Evolutionary conservation across 768 basidiomycete species (phyloP).

Genomic region (Sarcodon aspratus): DNA sequence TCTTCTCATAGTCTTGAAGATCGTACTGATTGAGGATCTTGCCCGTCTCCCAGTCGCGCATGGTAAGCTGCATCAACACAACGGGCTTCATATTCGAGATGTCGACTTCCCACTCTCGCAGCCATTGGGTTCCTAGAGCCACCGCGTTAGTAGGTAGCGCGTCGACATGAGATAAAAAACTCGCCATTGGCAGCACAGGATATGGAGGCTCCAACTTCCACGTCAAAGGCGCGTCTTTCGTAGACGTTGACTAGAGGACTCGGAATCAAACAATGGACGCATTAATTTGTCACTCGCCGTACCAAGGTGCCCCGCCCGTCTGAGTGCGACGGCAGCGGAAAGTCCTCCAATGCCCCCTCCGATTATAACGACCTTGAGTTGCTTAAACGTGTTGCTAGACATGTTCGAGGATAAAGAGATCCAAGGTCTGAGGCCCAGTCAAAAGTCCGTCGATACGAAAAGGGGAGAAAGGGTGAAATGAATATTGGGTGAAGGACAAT

Average conservation of each 20-base stretch:
- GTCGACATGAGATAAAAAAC: no score
- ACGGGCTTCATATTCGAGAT: conserved; percentile 20
- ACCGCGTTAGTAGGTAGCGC: not conserved
- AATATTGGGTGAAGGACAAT: not conserved
- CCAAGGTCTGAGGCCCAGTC: no score
- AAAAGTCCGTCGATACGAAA: no score
- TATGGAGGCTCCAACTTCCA: conserved; percentile 22
- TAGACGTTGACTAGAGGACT: conserved; percentile 15
- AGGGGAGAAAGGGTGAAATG: not conserved
- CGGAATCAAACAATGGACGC: no score
- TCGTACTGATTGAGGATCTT: conserved; percentile 19
- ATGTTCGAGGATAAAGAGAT: not conserved
- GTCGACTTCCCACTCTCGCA: conserved; percentile 22
- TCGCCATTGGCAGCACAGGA: conserved; percentile 13
- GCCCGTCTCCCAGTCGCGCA: conserved; percentile 24
- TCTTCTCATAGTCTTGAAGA: conserved; percentile 19
- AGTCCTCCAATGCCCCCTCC: conserved; percentile 19
- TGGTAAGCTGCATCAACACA: conserved; percentile 17
- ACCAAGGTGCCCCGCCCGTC: conserved; percentile 20
- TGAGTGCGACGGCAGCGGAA: conserved; percentile 16
- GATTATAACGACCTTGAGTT: conserved; percentile 11
- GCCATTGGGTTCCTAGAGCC: conserved; percentile 22
- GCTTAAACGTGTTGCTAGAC: conserved; percentile 6
- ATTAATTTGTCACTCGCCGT: not conserved
- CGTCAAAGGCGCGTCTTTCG: conserved; percentile 19